These are phyloP conservation scores for Yamadazyma dendronema DNA, from an alignment of 1,139 yeast genomes.

Conservation along the genomic window DNA sequence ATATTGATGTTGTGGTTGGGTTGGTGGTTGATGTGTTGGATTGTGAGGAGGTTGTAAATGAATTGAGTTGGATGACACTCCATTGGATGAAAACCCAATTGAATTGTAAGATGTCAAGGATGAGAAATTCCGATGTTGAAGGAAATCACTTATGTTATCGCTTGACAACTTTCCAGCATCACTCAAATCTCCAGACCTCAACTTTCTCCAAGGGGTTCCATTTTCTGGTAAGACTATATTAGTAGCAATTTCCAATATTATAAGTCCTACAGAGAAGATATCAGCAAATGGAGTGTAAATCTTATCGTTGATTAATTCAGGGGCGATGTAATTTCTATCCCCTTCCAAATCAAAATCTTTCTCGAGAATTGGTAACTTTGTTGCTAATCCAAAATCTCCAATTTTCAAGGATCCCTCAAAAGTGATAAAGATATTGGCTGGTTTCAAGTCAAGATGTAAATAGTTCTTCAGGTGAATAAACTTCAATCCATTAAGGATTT, in stretches of 20 bases:
- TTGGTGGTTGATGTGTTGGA: conserved; percentile 7
- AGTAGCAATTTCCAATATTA: conserved; percentile 94
- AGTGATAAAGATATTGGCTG: conserved; percentile 90
- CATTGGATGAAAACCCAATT: conserved; percentile 5
- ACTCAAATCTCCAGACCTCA: conserved; percentile 90
- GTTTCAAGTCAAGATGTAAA: conserved; percentile 85
- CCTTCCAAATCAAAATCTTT: conserved; percentile 87
- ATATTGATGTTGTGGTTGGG: not conserved
- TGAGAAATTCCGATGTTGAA: conserved; percentile 39
- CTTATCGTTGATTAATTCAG: conserved; percentile 83
- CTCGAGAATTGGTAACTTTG: conserved; percentile 53
- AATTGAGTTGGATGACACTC: conserved; percentile 6
- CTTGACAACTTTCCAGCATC: conserved; percentile 88
- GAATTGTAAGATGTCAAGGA: conserved; percentile 35
- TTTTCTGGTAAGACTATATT: conserved; percentile 93
- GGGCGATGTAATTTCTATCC: conserved; percentile 96
- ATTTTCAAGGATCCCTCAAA: conserved; percentile 90
- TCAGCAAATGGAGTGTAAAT: conserved; percentile 91
- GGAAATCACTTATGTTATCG: conserved; percentile 47
- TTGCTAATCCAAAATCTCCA: conserved; percentile 73
- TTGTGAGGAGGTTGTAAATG: conserved; percentile 13
- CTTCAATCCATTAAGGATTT: conserved; percentile 72
- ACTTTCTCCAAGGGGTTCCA: conserved; percentile 95
- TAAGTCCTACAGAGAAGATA: conserved; percentile 86
- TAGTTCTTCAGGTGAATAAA: conserved; percentile 78